These are phyloP conservation scores for Barnettozyma botsteinii DNA, from an alignment of 805 yeast species.

Conservation along the genomic window DNA sequence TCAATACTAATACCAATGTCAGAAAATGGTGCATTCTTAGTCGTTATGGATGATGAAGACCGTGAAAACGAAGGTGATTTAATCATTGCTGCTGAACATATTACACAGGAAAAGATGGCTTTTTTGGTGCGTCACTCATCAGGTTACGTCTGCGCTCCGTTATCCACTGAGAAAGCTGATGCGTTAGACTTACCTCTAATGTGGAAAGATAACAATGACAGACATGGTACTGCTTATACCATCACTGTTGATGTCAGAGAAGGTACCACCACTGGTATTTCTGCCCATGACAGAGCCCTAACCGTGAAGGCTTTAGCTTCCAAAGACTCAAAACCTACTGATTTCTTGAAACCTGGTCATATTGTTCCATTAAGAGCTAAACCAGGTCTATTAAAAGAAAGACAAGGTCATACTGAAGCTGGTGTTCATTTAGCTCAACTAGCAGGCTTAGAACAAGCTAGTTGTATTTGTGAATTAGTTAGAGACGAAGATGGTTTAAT, in stretches of 20 bases:
- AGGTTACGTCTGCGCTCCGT: conserved; percentile 92
- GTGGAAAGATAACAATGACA: conserved; percentile 52
- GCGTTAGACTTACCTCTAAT: conserved; percentile 72
- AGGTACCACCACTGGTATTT: conserved; percentile 95
- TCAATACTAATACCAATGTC: conserved; percentile 7
- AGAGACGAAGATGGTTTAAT: conserved; percentile 89
- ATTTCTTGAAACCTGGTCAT: conserved; percentile 91
- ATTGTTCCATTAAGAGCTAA: conserved; percentile 87
- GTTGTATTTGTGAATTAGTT: conserved; percentile 90
- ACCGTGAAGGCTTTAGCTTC: conserved; percentile 73
- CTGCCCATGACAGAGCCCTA: conserved; percentile 88
- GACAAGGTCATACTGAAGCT: conserved; percentile 98
- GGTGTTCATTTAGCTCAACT: conserved; percentile 80
- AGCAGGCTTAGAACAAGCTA: conserved; percentile 78
- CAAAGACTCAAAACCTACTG: conserved; percentile 46
- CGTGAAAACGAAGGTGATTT: conserved; percentile 98
- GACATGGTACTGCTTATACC: conserved; percentile 97
- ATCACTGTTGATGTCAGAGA: conserved; percentile 80
- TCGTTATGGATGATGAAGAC: conserved; percentile 95
- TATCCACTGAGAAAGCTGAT: conserved; percentile 74
- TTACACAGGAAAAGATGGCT: conserved; percentile 86
- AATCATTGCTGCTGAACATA: conserved; percentile 81
- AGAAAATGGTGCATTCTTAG: conserved; percentile 50
- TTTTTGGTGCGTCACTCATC: conserved; percentile 81
- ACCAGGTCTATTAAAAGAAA: conserved; percentile 70